phyloP scores from a whole-genome alignment of 2,329 filamentous ascomycete species.

The Periconia macrospinosa region DNA sequence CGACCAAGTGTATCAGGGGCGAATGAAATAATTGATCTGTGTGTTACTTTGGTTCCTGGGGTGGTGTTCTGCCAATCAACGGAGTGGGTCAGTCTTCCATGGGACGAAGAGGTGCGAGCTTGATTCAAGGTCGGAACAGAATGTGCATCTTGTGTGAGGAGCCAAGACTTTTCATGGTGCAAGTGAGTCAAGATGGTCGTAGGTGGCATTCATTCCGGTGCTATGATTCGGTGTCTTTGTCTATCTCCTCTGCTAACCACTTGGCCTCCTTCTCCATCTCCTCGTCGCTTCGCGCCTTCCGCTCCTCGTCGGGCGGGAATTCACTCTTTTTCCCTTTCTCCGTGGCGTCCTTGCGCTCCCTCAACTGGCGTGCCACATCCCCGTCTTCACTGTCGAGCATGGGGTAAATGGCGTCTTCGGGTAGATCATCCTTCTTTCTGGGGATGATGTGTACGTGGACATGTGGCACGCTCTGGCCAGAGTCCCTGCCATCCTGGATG shows the following conservation, averaged over 20 bases:
- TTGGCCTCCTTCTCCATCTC: conserved; percentile 82
- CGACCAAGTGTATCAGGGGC: too few species aligned
- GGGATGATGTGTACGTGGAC: conserved; percentile 93
- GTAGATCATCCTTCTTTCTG: conserved; percentile 61
- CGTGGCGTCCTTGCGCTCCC: conserved; percentile 46
- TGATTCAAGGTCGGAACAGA: too few species aligned
- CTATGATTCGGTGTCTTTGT: conserved; percentile 38
- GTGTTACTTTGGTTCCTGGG: too few species aligned
- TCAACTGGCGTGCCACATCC: conserved; percentile 72
- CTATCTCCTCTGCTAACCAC: conserved; percentile 62
- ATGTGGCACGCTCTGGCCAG: conserved; percentile 92
- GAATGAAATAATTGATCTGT: too few species aligned
- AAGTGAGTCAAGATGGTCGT: not conserved
- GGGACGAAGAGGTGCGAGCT: too few species aligned
- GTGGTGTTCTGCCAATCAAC: too few species aligned
- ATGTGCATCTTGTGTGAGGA: too few species aligned
- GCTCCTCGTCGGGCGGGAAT: conserved; percentile 65
- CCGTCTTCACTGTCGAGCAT: conserved; percentile 83
- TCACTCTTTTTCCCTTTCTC: conserved; percentile 47
- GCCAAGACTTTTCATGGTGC: too few species aligned
- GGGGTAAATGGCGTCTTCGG: conserved; percentile 77
- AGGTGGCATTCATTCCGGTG: too few species aligned
- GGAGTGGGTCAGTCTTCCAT: too few species aligned
- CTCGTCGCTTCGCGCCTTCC: conserved; percentile 67
- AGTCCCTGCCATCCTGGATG: conserved; percentile 87